Base-by-base conservation (phyloP, 2,329 filamentous ascomycete species). In the Leptographium lundbergii region DNA sequence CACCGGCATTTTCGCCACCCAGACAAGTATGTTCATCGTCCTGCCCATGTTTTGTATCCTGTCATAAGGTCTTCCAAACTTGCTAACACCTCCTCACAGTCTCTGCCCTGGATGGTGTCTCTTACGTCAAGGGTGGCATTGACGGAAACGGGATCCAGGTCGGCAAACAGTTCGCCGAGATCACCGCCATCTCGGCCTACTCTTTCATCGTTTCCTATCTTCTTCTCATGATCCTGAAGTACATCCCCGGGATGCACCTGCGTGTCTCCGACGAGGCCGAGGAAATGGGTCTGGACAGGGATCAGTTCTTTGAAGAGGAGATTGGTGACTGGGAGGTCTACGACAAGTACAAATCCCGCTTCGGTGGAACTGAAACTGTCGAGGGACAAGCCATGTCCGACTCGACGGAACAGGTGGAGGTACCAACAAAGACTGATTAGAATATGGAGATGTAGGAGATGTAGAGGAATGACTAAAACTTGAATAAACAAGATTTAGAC, bases 1-100 rank as follows among this genome's bases (percentile, higher is more conserved):
- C 22, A 83, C 81, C 0, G 81, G 81, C 3, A 71, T 84, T 34
- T 84, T 84, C 57, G 81, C 81, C 0, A 75, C 78, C 5, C 63
- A 61, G 85, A 42, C 36, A 34, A 54, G 53, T 39, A 32, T 17
- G 53, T 2, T 7, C 3, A n/a, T 19, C 5, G 4, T 13, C 22
- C 6, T 10, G 24, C 3, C 22, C 14, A 22, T 22, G 17, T 11
- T 13, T 54, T 13, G 6, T 54, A 19, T 39, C 17, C 34, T 27
- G 13, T n/a, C 19, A n/a, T n/a, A n/a, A n/a, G 6, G 17, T 7
- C 42, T 45, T 10, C 1, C 42, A 45, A 45, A n/a, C 19, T 19
- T 39, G 11, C 36, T 55, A 22, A 55, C 36, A n/a, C 6, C 3
- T 67, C 3, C n/a, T n/a, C 17, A 19, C 36, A 65, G 75, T 82